Percentiles rank a stretch among this genome's conserved stretches.
Conservation (phyloP, 306 rosid species). For the Senna tora region DNA sequence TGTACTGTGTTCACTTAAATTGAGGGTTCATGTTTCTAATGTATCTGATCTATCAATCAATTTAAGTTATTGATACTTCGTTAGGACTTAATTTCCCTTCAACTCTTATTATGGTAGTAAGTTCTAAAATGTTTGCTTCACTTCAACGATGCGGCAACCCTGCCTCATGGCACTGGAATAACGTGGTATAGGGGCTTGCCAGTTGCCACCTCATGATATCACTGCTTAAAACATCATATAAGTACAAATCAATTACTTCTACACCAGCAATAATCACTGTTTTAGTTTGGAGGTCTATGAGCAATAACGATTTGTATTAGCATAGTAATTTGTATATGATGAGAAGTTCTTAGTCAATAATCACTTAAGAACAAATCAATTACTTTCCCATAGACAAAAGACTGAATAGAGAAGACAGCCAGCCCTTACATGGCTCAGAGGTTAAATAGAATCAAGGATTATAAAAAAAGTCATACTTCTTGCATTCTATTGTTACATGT, state of each 20-base stretch:
- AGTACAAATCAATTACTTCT: background rate
- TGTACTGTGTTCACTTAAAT: background rate
- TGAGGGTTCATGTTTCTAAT: background rate
- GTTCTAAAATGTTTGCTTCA: background rate
- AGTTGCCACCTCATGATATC: background rate
- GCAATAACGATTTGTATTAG: background rate
- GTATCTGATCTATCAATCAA: slow-evolving; percentile 8
- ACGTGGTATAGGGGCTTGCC: background rate
- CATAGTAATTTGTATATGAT: background rate
- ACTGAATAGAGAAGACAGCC: background rate
- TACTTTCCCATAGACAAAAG: background rate
- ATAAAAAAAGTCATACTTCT: slow-evolving; percentile 8
- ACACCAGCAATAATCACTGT: background rate
- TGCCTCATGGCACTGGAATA: background rate
- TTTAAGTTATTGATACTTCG: background rate
- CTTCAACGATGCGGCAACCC: background rate
- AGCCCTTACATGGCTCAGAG: background rate
- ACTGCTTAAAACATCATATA: background rate
- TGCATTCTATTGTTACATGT: background rate
- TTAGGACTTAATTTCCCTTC: slow-evolving; percentile 2
- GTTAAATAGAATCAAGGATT: slow-evolving; percentile 2
- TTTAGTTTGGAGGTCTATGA: background rate
- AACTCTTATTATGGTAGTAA: background rate
- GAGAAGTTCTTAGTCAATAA: background rate
- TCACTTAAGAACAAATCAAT: background rate